Base-by-base conservation (phyloP, 768 basidiomycete species). In the Kwoniella bestiolae region DNA sequence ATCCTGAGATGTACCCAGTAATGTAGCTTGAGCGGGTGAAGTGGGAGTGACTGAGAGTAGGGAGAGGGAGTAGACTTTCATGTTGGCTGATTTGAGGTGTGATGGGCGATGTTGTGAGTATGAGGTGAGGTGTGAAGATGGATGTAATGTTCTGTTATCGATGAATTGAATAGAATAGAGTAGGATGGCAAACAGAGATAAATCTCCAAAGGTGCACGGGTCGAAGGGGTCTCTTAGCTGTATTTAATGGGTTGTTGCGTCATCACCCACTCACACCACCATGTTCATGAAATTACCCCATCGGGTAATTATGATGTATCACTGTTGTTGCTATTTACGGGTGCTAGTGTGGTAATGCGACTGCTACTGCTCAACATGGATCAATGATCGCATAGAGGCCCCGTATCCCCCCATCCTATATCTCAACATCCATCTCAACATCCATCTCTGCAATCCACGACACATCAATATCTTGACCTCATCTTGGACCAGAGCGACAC, bases 11-110 rank as follows among this genome's bases (percentile, higher is more conserved):
- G 83, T 85, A 69, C 84, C 84, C 31, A 98, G 87, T 32, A 88
- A 80, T 4, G 86, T 86, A n/a, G 86, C 84, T 16, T 89, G 80
- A 16, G 87, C 86, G 8, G 80, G 80, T 3, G 72, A 68, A 32
- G 86, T 86, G 8, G 88, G 84, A 4, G 90, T 88, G 18, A 89
- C 86, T 57, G 88, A 85, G 52, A 91, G 78, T 35, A 96, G 82
- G 26, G 91, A 87, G 67, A 95, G 85, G 7, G 90, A 88, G 79
- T 85, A 94, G 72, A 96, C 85, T 87, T 94, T 96, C 92, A 95
- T 94, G 60, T 57, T 83, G 66, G 46, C 51, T 12, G 8, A 56
- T 21, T 61, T 14, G 45, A 21, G 56, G 38, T 53, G 38, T 23
- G n/a, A 7, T n/a, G 35, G 35, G 46, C 5, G 46, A 31, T 46